Evolutionary conservation across 2,329 filamentous ascomycete species (phyloP).

Genomic region (Didymellaceae sp.): DNA sequence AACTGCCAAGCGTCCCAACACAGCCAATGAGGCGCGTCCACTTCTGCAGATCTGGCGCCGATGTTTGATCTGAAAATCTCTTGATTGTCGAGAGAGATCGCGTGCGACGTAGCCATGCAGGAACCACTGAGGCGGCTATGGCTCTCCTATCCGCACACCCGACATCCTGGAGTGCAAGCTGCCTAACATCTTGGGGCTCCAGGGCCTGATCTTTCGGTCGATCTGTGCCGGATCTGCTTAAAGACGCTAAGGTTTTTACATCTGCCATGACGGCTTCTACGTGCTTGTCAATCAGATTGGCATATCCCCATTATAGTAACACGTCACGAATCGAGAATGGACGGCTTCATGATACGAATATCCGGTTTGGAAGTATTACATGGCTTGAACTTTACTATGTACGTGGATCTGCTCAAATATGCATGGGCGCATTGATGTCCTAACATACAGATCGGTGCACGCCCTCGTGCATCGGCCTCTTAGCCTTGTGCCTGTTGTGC

Average conservation of each 20-base stretch:
- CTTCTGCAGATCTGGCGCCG: conserved; percentile 25
- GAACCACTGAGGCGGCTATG: conserved; percentile 12
- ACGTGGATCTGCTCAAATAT: no score
- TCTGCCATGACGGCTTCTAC: neutral
- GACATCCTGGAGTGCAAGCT: neutral
- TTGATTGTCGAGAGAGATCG: conserved; percentile 18
- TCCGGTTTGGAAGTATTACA: no score
- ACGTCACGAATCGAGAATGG: neutral
- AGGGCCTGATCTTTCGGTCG: neutral
- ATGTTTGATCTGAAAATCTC: conserved; percentile 13
- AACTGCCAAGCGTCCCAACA: conserved; percentile 11
- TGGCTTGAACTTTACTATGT: no score
- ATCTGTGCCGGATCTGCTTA: neutral
- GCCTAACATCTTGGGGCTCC: conserved; percentile 1
- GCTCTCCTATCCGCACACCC: conserved; percentile 5
- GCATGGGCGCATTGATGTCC: neutral
- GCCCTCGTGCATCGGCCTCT: conserved; percentile 54
- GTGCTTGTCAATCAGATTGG: neutral
- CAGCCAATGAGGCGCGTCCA: conserved; percentile 18
- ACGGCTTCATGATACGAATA: no score
- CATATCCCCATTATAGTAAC: neutral
- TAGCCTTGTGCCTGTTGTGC: conserved; percentile 54
- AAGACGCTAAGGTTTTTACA: neutral
- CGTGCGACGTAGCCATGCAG: conserved; percentile 17
- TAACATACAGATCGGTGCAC: conserved; percentile 59